Evolutionary conservation across 2,329 filamentous ascomycete species (phyloP).

Genomic region (Hortaea werneckii): DNA sequence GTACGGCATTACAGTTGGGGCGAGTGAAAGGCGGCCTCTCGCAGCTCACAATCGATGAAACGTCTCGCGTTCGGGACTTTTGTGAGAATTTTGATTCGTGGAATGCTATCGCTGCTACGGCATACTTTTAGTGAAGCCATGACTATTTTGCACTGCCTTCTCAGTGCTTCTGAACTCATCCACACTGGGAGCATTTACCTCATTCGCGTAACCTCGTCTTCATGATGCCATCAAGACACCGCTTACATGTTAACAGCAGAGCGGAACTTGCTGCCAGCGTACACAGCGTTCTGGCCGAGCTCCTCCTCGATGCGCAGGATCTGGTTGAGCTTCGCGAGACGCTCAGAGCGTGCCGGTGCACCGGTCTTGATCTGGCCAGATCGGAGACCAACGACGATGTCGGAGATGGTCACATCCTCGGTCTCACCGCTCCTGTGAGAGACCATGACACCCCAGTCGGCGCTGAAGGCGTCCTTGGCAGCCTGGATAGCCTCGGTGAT

Average conservation of each 20-base stretch:
- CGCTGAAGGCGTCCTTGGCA: slow-evolving; percentile 94
- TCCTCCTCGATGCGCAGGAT: slow-evolving; percentile 99
- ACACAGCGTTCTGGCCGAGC: slow-evolving; percentile 83
- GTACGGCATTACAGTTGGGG: no score
- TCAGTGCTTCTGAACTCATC: no score
- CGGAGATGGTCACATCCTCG: slow-evolving; percentile 97
- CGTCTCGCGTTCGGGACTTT: no score
- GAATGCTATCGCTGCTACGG: no score
- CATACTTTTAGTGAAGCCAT: no score
- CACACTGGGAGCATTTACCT: no score
- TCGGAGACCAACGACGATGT: slow-evolving; percentile 94
- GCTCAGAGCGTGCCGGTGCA: slow-evolving; percentile 91
- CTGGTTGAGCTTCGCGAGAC: slow-evolving; percentile 99
- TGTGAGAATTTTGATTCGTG: no score
- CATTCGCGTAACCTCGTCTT: no score
- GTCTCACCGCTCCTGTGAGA: slow-evolving; percentile 99
- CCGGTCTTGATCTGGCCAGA: slow-evolving; percentile 98
- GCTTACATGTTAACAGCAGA: slow-evolving; percentile 72
- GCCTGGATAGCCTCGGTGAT: slow-evolving; percentile 98
- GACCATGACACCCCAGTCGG: slow-evolving; percentile 98
- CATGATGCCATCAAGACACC: not conserved
- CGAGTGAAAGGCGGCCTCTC: no score
- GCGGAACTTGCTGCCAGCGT: slow-evolving; percentile 88
- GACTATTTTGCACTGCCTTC: no score
- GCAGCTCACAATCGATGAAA: no score